phyloP scores from a whole-genome alignment of 2,329 filamentous ascomycete species.

The Paraphoma chrysanthemicola region DNA sequence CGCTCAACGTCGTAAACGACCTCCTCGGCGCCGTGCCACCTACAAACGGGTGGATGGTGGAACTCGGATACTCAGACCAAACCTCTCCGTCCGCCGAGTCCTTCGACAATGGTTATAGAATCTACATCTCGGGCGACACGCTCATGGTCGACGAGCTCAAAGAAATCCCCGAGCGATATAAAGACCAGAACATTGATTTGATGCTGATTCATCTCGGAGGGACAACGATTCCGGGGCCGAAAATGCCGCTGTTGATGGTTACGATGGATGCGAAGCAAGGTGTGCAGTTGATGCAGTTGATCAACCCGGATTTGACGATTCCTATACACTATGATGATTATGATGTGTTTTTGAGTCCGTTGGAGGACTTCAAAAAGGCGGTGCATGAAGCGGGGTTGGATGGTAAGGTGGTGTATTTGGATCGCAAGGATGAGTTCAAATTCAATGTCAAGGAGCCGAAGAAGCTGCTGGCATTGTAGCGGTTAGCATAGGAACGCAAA shows the following conservation, averaged over 20 bases:
- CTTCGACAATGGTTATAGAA: slow-evolving; percentile 60
- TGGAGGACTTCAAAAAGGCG: slow-evolving; percentile 66
- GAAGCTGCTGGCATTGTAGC: slow-evolving; percentile 11
- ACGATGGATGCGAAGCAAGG: slow-evolving; percentile 73
- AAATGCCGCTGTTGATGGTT: slow-evolving; percentile 68
- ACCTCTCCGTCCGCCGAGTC: slow-evolving; percentile 4
- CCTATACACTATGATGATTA: slow-evolving; percentile 58
- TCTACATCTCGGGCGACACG: slow-evolving; percentile 73
- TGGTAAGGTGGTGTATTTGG: slow-evolving; percentile 66
- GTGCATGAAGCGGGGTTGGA: slow-evolving; percentile 60
- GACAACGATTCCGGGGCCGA: slow-evolving; percentile 68
- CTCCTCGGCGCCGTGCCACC: slow-evolving; percentile 64
- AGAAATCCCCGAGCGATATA: slow-evolving; percentile 64
- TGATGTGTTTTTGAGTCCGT: slow-evolving; percentile 65
- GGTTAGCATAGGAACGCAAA: not conserved
- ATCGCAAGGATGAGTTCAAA: slow-evolving; percentile 63
- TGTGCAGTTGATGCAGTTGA: slow-evolving; percentile 64
- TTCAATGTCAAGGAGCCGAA: slow-evolving; percentile 56
- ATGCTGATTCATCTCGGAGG: slow-evolving; percentile 73
- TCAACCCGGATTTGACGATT: slow-evolving; percentile 68
- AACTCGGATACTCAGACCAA: slow-evolving; percentile 59
- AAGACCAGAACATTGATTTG: slow-evolving; percentile 64
- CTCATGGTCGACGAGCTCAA: slow-evolving; percentile 68
- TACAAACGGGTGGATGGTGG: slow-evolving; percentile 72
- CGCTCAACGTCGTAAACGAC: slow-evolving; percentile 55